These are phyloP conservation scores for Myochromella boudieri DNA, from an alignment of 768 basidiomycete genomes.

Conservation along the genomic window DNA sequence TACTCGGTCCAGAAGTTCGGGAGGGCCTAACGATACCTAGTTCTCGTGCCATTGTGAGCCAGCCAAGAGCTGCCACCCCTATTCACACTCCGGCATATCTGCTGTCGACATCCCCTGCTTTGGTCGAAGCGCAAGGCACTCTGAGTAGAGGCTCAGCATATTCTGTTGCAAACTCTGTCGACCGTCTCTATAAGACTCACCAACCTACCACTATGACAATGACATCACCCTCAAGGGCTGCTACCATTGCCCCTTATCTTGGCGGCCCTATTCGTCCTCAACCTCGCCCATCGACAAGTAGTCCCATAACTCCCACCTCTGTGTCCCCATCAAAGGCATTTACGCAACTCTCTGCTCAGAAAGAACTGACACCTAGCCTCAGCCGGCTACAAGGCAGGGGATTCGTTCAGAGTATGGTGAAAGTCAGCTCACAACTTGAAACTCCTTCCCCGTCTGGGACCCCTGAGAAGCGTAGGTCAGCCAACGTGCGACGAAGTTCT, in stretches of 20 bases:
- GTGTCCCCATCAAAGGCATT: conserved; percentile 56
- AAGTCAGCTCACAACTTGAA: conserved; percentile 59
- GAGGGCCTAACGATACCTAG: conserved; percentile 37
- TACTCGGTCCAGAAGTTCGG: conserved; percentile 17
- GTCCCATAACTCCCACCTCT: conserved; percentile 43
- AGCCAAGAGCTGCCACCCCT: background rate
- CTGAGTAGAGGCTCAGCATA: conserved; percentile 10
- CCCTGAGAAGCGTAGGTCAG: conserved; percentile 31
- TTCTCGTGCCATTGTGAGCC: background rate
- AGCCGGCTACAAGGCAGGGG: conserved; percentile 83
- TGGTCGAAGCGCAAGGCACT: too few relatives aligned
- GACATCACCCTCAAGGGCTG: conserved; percentile 33
- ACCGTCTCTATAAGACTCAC: conserved; percentile 24
- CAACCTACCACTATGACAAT: conserved; percentile 19
- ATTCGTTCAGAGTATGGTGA: conserved; percentile 82
- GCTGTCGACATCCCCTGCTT: background rate
- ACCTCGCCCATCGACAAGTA: conserved; percentile 42
- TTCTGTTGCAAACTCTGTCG: conserved; percentile 8
- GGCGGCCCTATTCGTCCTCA: conserved; percentile 54
- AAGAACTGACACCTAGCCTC: conserved; percentile 80
- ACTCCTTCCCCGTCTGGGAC: conserved; percentile 32
- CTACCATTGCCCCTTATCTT: conserved; percentile 41
- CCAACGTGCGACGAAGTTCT: conserved; percentile 41
- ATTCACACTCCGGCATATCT: conserved; percentile 1
- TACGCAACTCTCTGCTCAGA: conserved; percentile 51